Evolutionary conservation across 768 basidiomycete genomes (phyloP).

Genomic region (Fistulinella prunicolor): DNA sequence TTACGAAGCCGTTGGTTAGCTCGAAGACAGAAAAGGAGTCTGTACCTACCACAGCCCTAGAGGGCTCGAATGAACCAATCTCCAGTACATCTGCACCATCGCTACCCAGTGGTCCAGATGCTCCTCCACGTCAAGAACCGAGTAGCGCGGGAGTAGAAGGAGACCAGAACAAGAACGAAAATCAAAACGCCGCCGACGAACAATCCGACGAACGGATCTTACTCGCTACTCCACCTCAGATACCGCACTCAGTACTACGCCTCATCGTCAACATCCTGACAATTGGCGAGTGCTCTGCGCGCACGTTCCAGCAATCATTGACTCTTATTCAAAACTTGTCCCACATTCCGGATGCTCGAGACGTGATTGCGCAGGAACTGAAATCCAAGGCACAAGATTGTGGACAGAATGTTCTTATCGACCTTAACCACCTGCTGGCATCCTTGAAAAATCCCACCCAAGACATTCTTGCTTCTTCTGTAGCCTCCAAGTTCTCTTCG

Average conservation of each 20-base stretch:
- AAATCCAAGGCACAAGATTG: constrained; percentile 84
- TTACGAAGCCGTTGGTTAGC: constrained; percentile 78
- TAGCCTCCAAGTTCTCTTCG: constrained; percentile 88
- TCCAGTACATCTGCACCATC: constrained; percentile 2
- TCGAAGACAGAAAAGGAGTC: constrained; percentile 51
- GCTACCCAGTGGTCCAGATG: constrained; percentile 7
- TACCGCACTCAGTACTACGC: constrained; percentile 81
- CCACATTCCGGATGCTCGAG: constrained; percentile 81
- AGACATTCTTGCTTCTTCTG: constrained; percentile 59
- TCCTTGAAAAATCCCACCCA: constrained; percentile 57
- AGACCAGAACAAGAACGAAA: constrained; percentile 25
- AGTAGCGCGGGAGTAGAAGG: constrained; percentile 12
- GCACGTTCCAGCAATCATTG: constrained; percentile 94
- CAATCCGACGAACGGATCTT: constrained; percentile 43
- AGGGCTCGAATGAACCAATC: constrained; percentile 15
- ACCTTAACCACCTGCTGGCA: constrained; percentile 72
- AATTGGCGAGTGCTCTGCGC: constrained; percentile 92
- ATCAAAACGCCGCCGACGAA: constrained; percentile 14
- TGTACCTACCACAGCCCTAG: constrained; percentile 18
- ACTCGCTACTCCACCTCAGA: constrained; percentile 73
- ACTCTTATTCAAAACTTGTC: constrained; percentile 91
- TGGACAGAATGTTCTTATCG: constrained; percentile 67
- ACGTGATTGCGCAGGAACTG: constrained; percentile 87
- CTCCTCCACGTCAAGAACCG: constrained; percentile 14
- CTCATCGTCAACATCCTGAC: constrained; percentile 96